These are phyloP conservation scores for Pleurozium schreberi DNA, from an alignment of 225 moss, liverwort and hornwort genomes.

Conservation along the genomic window DNA sequence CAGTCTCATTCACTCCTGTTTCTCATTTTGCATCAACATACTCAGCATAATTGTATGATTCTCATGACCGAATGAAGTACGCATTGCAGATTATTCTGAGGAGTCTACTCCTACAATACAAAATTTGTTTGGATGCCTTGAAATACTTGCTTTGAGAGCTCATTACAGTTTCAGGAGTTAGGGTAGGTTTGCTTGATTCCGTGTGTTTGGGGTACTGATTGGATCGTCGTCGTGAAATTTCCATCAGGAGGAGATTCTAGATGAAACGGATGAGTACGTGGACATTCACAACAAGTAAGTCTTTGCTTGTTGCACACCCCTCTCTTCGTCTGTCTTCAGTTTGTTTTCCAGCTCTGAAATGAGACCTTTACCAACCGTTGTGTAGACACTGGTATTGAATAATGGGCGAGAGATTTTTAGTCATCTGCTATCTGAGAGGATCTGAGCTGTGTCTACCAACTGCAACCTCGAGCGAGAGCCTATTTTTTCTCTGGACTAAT, in stretches of 20 bases:
- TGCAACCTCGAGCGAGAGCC: background rate
- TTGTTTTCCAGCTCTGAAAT: background rate
- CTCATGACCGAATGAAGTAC: background rate
- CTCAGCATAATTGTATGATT: background rate
- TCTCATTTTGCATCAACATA: background rate
- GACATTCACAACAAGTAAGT: constrained; percentile 82
- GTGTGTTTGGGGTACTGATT: background rate
- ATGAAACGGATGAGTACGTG: constrained; percentile 93
- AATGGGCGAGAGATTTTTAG: background rate
- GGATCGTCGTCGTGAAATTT: background rate
- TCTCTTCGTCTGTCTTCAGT: background rate
- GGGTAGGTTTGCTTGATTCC: background rate
- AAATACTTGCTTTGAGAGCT: background rate
- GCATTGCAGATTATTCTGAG: background rate
- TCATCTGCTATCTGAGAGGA: background rate
- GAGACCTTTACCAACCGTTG: too few species aligned
- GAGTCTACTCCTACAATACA: background rate
- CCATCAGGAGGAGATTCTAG: constrained; percentile 41
- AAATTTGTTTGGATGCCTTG: background rate
- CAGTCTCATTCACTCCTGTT: background rate
- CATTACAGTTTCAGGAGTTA: background rate
- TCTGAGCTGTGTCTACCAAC: background rate
- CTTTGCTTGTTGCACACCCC: background rate
- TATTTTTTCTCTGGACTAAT: background rate
- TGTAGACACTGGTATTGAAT: background rate